Base-by-base conservation (phyloP, 306 rosid genomes). In the Mucuna pruriens region DNA sequence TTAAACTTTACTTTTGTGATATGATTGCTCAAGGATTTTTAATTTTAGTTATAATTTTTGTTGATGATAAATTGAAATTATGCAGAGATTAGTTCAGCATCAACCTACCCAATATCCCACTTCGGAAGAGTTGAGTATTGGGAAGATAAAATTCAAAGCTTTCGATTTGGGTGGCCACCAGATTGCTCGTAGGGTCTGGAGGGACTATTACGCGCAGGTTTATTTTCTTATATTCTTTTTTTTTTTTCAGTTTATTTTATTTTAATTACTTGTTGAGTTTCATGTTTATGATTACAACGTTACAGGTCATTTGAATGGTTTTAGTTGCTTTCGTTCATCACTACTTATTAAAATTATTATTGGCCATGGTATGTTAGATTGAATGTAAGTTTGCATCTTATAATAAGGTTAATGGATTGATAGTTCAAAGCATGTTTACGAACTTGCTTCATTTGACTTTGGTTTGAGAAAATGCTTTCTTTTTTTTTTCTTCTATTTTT, bases 181-280 rank as follows among this genome's bases (percentile, higher is more conserved):
- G 75, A 89, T 92, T 85, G 95, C 97, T 85, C 97, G 97, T 44
- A 85, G 97, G 84, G 97, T 92, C 77, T 93, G 97, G 97, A 89
- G 19, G 82, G 97, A 93, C 78, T 93, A 93, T 71, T 93, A 93
- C 16, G 86, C 97, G 36, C 74, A 91, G 97, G 97, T 92, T 66
- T 60, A 7, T n/a, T n/a, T n/a, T n/a, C n/a, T 15, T 60, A 7
- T 31, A 29, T 29, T 2, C 2, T 54, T 49, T 16, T 55, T 6
- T 0, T 4, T 23, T 11, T 5, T 66, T 20, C 9, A n/a, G n/a
- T n/a, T 9, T 38, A 1, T 23, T 33, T n/a, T n/a, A 5, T 26
- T 29, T 36, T 9, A 40, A 45, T 6, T 64, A 22, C 5, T 17
- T 78, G 15, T 73, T 34, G 15, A 7, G 26, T 55, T 73, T 26